Evolutionary conservation across 331 rosid genomes (phyloP), one percentile per base, ranked within the genome.

Genomic region (Acacia pycnantha): DNA sequence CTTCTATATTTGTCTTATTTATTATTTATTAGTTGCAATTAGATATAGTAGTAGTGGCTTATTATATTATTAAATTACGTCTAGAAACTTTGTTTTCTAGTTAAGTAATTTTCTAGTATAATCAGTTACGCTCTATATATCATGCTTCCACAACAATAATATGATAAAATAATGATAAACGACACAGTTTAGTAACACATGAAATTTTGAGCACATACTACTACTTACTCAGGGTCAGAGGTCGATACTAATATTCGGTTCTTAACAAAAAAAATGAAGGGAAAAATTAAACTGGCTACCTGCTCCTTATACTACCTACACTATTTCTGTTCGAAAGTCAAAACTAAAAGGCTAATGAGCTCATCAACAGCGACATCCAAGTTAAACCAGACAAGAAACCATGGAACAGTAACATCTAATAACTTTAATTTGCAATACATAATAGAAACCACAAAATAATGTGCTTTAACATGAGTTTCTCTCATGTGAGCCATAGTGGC

Each of bases 311-410:
- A 70, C 70, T 19, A 19, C 37, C 79, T 79, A 68, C 31, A 12
- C 75, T 78, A 44, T 81, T 56, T 51, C 80, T 73, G 31, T 74
- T 56, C 22, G 27, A 8, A 74, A 54, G 53, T 62, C 33, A n/a
- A 21, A 70, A 54, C 53, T 62, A 44, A 78, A 53, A 33, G 21
- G 6, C 84, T 59, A 54, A 73, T 33, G 64, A 83, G 71, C 66
- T 51, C 56, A 50, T 15, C 64, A 67, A 40, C 62, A 29, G 2
- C 26, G 19, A 62, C 71, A 51, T 62, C 13, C 67, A 81, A 43
- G 51, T 81, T 54, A 22, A 66, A 53, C 53, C 8, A 46, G 53
- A 78, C 29, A 65, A 66, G 19, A 40, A 35, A 79, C 5, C 19
- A 26, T 3, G 26, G 0, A 37, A 73, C 29, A 15, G 2, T 69